Evolutionary conservation across 2,329 filamentous ascomycete species (phyloP).

Genomic region (Diplodia seriata): DNA sequence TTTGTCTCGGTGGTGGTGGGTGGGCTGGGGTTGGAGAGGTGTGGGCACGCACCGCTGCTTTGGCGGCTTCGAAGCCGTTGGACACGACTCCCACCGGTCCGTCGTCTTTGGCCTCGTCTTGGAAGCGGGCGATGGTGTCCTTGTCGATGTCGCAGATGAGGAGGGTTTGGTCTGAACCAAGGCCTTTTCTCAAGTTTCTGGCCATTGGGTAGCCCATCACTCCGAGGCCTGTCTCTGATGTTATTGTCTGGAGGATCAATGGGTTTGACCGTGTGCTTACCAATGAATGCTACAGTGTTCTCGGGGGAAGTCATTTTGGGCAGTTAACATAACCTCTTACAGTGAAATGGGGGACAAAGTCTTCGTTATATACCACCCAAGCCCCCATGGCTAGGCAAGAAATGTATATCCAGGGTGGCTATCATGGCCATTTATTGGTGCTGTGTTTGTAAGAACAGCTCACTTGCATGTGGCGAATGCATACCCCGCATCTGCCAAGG

Average conservation of each 20-base stretch:
- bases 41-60: constrained; percentile 54
- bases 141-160: constrained; percentile 58
- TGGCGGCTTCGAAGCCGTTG: constrained; percentile 57
- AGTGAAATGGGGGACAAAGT: background rate
- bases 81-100: constrained; percentile 47
- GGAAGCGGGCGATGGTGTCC: constrained; percentile 47
- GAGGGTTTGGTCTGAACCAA: constrained; percentile 53
- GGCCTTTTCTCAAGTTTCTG: constrained; percentile 51
- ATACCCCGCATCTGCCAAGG: constrained; percentile 7
- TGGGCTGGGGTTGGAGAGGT: background rate
- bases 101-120: constrained; percentile 44
- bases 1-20: background rate
- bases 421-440: background rate
- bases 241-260: background rate
- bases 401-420: background rate
- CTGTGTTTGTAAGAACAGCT: background rate
- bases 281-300: constrained; percentile 17
- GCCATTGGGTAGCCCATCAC: constrained; percentile 64
- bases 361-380: background rate
- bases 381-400: background rate
- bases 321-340: background rate
- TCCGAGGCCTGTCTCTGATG: constrained; percentile 51
- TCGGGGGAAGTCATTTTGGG: background rate
- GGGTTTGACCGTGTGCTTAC: background rate
- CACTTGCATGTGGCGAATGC: background rate